Conservation (phyloP, 2,329 filamentous ascomycete species). For the Trichoderma semiorbis region DNA sequence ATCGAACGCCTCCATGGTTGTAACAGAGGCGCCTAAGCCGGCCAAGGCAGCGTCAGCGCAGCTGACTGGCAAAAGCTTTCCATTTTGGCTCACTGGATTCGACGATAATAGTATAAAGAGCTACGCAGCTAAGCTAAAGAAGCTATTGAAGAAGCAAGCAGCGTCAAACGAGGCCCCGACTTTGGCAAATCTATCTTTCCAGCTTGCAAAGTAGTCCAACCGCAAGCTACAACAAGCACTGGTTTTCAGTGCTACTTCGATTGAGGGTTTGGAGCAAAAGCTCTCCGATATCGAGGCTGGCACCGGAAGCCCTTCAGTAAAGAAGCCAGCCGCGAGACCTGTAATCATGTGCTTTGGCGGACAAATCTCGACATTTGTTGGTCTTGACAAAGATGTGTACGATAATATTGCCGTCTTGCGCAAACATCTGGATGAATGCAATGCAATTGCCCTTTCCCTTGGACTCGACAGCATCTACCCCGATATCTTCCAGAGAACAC, state of each 20-base stretch:
- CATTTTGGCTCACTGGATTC: not conserved
- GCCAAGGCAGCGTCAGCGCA: constrained; percentile 14
- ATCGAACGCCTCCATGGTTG: constrained; percentile 26
- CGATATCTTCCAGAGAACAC: constrained; percentile 28
- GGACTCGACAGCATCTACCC: constrained; percentile 31
- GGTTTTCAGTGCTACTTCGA: not conserved
- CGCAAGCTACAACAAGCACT: not conserved
- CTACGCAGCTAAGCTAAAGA: not conserved
- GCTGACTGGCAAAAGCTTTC: not conserved
- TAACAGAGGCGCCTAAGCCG: constrained; percentile 21
- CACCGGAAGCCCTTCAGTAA: no score
- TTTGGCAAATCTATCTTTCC: not conserved
- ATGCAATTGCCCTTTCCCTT: not conserved
- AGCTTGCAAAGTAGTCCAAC: not conserved
- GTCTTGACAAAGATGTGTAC: constrained; percentile 31
- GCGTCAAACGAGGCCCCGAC: no score
- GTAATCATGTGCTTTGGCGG: constrained; percentile 34
- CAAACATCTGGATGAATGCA: constrained; percentile 16
- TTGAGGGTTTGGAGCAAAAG: not conserved
- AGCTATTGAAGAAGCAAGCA: no score
- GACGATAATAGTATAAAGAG: not conserved
- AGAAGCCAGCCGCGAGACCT: constrained; percentile 15
- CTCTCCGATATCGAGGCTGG: not conserved
- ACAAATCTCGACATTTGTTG: constrained; percentile 31
- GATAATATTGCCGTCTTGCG: constrained; percentile 25